phyloP scores from a whole-genome alignment of 2,329 filamentous ascomycete species.

The Trematosphaeria pertusa region DNA sequence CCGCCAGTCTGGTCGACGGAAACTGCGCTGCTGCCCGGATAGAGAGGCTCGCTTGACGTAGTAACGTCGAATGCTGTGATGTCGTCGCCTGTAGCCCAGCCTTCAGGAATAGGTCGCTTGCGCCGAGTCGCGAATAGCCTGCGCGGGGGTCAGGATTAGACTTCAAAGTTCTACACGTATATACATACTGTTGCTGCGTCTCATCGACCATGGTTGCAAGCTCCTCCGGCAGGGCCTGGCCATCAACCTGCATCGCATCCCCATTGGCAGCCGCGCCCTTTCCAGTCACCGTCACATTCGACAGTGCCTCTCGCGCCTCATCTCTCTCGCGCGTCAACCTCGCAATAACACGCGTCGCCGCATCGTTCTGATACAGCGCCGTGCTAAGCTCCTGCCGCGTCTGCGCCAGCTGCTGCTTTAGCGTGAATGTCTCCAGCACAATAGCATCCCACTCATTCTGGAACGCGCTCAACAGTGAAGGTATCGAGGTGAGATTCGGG shows the following conservation, averaged over 20 bases:
- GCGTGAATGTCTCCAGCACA: conserved; percentile 87
- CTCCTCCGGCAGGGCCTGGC: conserved; percentile 74
- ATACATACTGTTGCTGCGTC: conserved; percentile 77
- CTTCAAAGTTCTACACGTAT: too few species aligned
- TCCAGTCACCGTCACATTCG: conserved; percentile 78
- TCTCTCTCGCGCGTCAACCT: conserved; percentile 89
- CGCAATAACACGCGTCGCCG: conserved; percentile 93
- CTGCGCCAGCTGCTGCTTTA: conserved; percentile 87
- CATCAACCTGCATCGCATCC: conserved; percentile 94
- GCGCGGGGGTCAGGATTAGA: too few species aligned
- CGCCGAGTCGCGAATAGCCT: conserved; percentile 88
- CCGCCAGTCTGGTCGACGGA: conserved; percentile 67
- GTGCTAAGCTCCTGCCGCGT: conserved; percentile 93
- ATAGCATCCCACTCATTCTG: conserved; percentile 98
- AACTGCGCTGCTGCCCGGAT: conserved; percentile 64
- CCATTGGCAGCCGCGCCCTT: conserved; percentile 61
- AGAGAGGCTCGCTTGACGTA: conserved; percentile 63
- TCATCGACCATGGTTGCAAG: conserved; percentile 77
- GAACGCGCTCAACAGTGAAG: conserved; percentile 89
- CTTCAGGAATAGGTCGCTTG: conserved; percentile 84
- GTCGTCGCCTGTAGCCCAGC: conserved; percentile 80
- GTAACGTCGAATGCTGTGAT: conserved; percentile 67
- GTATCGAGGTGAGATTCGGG: conserved; percentile 93
- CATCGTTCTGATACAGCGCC: conserved; percentile 95
- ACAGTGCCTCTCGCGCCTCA: conserved; percentile 87